Evolutionary conservation across 2,329 filamentous ascomycete genomes (phyloP).

Genomic region (Podosphaera fusca): DNA sequence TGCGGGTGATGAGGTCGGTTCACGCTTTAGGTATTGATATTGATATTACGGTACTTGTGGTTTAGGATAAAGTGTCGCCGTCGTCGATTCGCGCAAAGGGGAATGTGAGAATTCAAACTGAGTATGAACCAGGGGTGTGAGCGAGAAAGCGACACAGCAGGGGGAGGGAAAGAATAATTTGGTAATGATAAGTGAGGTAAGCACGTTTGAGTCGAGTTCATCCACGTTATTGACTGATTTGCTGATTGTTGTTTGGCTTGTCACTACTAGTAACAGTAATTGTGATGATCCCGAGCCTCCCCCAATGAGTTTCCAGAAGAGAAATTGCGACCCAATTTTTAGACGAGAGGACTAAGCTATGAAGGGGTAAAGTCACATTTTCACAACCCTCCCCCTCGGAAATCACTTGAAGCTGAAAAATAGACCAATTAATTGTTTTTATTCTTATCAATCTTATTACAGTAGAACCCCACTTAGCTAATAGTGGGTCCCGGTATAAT

Average conservation of each 20-base stretch:
- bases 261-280: neutral
- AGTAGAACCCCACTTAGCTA: no score
- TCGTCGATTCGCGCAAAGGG: neutral
- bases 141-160: neutral
- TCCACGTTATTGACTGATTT: no score
- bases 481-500: no score
- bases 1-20: neutral
- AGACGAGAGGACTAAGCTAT: neutral
- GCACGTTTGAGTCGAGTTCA: no score
- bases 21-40: neutral
- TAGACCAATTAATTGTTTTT: neutral
- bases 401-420: neutral
- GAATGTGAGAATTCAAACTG: neutral
- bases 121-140: neutral
- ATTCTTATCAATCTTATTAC: no score
- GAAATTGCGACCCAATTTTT: neutral
- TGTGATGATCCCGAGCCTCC: neutral
- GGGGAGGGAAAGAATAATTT: no score
- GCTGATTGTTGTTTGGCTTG: neutral
- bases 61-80: neutral
- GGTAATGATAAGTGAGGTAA: no score
- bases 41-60: neutral
- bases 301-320: neutral
- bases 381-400: neutral
- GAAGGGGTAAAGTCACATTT: neutral